Evolutionary conservation across 805 yeast genomes (phyloP).

Genomic region (Spathaspora hagerdaliae): DNA sequence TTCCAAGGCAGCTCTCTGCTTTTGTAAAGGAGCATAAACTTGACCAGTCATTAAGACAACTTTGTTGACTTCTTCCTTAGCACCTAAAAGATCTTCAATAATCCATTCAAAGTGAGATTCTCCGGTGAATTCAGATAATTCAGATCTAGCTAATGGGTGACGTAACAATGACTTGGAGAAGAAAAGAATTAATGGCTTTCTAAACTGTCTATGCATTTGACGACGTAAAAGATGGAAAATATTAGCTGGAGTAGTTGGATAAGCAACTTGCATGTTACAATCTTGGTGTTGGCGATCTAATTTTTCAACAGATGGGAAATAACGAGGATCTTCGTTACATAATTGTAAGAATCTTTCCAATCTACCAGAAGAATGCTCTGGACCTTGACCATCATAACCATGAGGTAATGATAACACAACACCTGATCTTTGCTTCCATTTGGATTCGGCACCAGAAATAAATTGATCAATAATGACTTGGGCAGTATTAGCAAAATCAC

Average conservation of each 20-base stretch:
- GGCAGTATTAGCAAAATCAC: constrained; percentile 99
- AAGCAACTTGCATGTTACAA: constrained; percentile 95
- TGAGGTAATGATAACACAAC: constrained; percentile 93
- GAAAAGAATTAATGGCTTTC: constrained; percentile 82
- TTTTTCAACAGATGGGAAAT: constrained; percentile 85
- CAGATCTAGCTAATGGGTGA: constrained; percentile 95
- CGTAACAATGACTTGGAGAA: constrained; percentile 93
- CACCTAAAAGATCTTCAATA: constrained; percentile 86
- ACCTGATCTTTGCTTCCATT: constrained; percentile 99
- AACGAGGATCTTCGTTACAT: constrained; percentile 93
- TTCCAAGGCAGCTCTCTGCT: constrained; percentile 74
- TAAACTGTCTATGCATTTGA: constrained; percentile 98
- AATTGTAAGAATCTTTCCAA: constrained; percentile 93
- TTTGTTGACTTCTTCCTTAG: constrained; percentile 81
- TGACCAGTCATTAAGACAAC: constrained; percentile 86
- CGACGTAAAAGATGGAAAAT: constrained; percentile 95
- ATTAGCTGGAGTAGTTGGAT: constrained; percentile 97
- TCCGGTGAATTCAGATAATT: constrained; percentile 78
- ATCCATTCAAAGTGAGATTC: constrained; percentile 94
- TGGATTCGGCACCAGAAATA: constrained; percentile 92
- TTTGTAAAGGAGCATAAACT: constrained; percentile 88
- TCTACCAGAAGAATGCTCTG: constrained; percentile 98
- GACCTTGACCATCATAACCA: constrained; percentile 99
- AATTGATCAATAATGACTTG: constrained; percentile 97
- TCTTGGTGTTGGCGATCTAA: constrained; percentile 98